These are phyloP conservation scores for Diaporthe longicolla DNA, from an alignment of 2,329 filamentous ascomycete species.

Conservation along the genomic window DNA sequence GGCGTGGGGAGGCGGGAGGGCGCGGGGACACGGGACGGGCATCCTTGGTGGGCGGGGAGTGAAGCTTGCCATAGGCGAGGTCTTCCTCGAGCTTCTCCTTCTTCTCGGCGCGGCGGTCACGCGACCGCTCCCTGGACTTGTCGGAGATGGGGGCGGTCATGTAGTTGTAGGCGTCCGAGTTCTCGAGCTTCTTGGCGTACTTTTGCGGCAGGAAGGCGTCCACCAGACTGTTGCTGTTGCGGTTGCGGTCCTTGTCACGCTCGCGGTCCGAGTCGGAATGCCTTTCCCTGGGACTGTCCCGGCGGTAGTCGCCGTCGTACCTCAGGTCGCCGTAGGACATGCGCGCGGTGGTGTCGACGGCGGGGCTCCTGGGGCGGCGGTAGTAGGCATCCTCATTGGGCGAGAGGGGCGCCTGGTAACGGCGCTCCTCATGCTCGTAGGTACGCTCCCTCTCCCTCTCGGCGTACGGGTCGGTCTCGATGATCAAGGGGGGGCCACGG, in stretches of 20 bases:
- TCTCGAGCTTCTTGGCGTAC: constrained; percentile 56
- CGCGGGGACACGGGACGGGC: constrained; percentile 47
- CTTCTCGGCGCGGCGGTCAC: constrained; percentile 47
- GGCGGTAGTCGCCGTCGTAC: constrained; percentile 48
- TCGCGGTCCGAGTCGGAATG: constrained; percentile 52
- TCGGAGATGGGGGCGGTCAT: constrained; percentile 48
- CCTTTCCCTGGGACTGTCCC: constrained; percentile 47
- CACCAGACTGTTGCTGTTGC: constrained; percentile 39
- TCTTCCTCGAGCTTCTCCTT: constrained; percentile 55
- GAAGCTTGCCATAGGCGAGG: constrained; percentile 63
- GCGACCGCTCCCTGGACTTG: constrained; percentile 47
- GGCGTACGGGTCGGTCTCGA: constrained; percentile 61
- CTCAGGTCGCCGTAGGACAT: constrained; percentile 41
- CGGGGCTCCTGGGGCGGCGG: constrained; percentile 53
- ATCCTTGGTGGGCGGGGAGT: constrained; percentile 38
- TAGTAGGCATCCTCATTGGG: constrained; percentile 52
- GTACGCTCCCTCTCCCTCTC: constrained; percentile 48
- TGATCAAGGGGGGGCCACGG: constrained; percentile 51
- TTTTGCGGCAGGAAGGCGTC: constrained; percentile 63
- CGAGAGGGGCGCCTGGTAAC: constrained; percentile 47
- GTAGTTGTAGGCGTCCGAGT: constrained; percentile 43
- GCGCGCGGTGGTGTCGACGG: constrained; percentile 43
- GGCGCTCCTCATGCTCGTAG: constrained; percentile 51
- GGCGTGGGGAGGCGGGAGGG: constrained; percentile 46
- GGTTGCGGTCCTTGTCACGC: constrained; percentile 44